Conservation (phyloP, 2,329 filamentous ascomycete genomes). For the Monosporascus ibericus region DNA sequence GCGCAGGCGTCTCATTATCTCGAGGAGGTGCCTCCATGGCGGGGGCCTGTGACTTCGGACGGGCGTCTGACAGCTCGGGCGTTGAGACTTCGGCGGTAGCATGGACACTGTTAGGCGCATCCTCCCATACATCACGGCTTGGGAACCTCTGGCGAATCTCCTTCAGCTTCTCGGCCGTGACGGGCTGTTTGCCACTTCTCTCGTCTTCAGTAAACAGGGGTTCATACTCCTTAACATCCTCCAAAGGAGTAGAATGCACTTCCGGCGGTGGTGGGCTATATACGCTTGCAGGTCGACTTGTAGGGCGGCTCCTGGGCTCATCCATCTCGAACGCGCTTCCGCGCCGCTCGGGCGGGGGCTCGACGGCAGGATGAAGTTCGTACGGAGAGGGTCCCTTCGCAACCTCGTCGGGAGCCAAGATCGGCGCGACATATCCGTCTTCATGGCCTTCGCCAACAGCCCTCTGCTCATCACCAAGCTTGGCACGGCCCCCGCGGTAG, state of each 20-base stretch:
- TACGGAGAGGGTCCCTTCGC: conserved; percentile 64
- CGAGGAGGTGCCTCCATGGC: conserved; percentile 28
- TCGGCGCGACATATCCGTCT: conserved; percentile 64
- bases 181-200: conserved; percentile 36
- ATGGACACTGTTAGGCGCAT: conserved; percentile 80
- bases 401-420: conserved; percentile 84
- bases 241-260: conserved; percentile 63
- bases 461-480: conserved; percentile 39
- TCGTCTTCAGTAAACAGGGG: conserved; percentile 83
- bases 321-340: conserved; percentile 52
- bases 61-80: conserved; percentile 55
- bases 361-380: conserved; percentile 72
- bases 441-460: conserved; percentile 50
- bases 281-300: conserved; percentile 58
- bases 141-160: conserved; percentile 70
- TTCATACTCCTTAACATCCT: conserved; percentile 91
- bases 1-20: conserved; percentile 50
- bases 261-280: conserved; percentile 51
- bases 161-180: conserved; percentile 38
- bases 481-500: conserved; percentile 35
- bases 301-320: conserved; percentile 55
- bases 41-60: conserved; percentile 31
- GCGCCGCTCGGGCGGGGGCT: conserved; percentile 62
- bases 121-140: conserved; percentile 96
- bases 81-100: conserved; percentile 77